These are phyloP conservation scores for Aechmea fasciata DNA, from an alignment of 176 grass and related monocot genomes.

Conservation along the genomic window DNA sequence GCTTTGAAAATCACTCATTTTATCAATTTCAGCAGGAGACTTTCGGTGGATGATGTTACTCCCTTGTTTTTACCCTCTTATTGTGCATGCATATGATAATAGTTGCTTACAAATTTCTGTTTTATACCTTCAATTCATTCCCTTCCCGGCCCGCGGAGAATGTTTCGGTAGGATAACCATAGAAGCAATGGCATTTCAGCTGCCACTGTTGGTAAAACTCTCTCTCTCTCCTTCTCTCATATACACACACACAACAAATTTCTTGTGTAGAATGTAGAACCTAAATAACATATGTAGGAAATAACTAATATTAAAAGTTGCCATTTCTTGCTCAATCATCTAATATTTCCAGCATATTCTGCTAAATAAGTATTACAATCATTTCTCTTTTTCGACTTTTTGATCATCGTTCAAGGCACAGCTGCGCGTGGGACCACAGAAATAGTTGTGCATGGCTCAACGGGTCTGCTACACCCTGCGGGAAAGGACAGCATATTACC, in stretches of 20 bases:
- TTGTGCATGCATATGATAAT: neutral
- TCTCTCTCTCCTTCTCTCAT: neutral
- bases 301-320: too few relatives aligned
- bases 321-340: neutral
- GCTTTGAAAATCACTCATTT: too few relatives aligned
- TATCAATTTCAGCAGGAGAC: too few relatives aligned
- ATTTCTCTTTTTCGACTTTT: neutral
- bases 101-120: neutral
- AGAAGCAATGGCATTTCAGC: slow-evolving; percentile 94
- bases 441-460: slow-evolving; percentile 65
- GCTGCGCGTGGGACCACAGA: slow-evolving; percentile 84
- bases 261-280: neutral
- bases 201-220: slow-evolving; percentile 67
- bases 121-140: neutral
- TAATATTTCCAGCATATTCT: neutral
- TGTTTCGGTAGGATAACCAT: slow-evolving; percentile 98
- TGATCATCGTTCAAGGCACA: slow-evolving; percentile 44
- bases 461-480: slow-evolving; percentile 66
- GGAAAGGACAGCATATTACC: slow-evolving; percentile 73
- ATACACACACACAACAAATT: neutral
- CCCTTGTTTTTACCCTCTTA: too few relatives aligned
- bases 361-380: neutral
- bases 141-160: slow-evolving; percentile 73
- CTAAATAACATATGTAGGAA: too few relatives aligned
- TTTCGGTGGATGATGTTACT: too few relatives aligned